Base-by-base conservation (phyloP, 1,284 basidiomycete species). In the Filobasidium uniguttulatum region DNA sequence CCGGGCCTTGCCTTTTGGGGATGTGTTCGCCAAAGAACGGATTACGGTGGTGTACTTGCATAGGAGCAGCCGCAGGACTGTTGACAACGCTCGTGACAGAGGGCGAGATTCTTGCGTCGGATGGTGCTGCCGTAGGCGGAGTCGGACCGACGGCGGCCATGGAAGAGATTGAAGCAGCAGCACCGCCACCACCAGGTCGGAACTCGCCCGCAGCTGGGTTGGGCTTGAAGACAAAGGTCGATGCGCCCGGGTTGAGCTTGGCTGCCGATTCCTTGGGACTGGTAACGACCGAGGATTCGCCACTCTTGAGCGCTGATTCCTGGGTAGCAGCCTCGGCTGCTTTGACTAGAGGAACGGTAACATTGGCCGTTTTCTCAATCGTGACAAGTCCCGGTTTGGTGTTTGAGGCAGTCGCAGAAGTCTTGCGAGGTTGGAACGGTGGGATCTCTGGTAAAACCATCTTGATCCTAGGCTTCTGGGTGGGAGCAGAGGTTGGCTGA, bases 201-300 rank as follows among this genome's bases (percentile, higher is more conserved):
- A 75, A 75, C 19, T 65, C 60, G 23, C 70, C 62, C 2, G 73
- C 73, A 15, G 62, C 57, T 1, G 70, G 69, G 56, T 72, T 73
- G 77, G 61, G 80, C 66, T 79, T 82, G 71, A 86, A 85, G 52
- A 69, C 66, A 49, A 71, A 71, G 20, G 78, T 71, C 63, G 72
- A 79, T 53, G 82, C 83, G 69, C 83, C 85, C 47, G 79, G 80
- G 63, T 83, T 90, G 26, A 89, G 80, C 66, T 55, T 49, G 10
- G 46, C 41, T 17, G 50, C 55, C 19, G 59, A 60, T 3, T 55
- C 52, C 15, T 59, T 52, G 8, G 59, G 57, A 9, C 56, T 44
- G 25, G 14, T 45, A 15, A 10, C 49, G 31, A 14, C 19, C 30
- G 80, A 46, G 12, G 30, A 77, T 14, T 12, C 23, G 26, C 5